These are phyloP conservation scores for Curvularia lunata DNA, from an alignment of 2,329 filamentous ascomycete species.

Conservation along the genomic window DNA sequence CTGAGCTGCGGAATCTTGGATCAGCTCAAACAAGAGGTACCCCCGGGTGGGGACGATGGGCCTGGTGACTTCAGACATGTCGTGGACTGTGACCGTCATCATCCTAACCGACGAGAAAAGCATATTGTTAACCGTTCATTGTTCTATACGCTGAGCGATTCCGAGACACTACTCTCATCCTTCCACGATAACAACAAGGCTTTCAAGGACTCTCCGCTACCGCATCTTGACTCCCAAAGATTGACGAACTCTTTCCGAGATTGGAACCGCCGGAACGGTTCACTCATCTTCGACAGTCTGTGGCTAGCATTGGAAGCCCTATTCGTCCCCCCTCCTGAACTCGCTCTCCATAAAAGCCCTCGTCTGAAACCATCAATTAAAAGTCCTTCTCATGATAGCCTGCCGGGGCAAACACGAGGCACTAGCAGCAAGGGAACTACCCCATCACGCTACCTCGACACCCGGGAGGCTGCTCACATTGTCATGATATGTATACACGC, in stretches of 20 bases:
- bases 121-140: slow-evolving; percentile 43
- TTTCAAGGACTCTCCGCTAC: slow-evolving; percentile 39
- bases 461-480: slow-evolving; percentile 50
- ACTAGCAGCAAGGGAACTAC: background rate
- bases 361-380: slow-evolving; percentile 29
- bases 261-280: slow-evolving; percentile 43
- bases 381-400: slow-evolving; percentile 2
- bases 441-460: slow-evolving; percentile 34
- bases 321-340: slow-evolving; percentile 44
- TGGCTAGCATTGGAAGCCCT: slow-evolving; percentile 42
- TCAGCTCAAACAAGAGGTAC: slow-evolving; percentile 35
- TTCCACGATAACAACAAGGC: slow-evolving; percentile 38
- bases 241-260: slow-evolving; percentile 41
- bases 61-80: slow-evolving; percentile 21
- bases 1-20: slow-evolving; percentile 40
- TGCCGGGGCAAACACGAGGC: background rate
- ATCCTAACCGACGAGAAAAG: slow-evolving; percentile 21
- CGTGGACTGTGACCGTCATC: slow-evolving; percentile 29
- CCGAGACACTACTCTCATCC: slow-evolving; percentile 43
- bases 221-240: slow-evolving; percentile 43
- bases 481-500: slow-evolving; percentile 52
- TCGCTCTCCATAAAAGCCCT: slow-evolving; percentile 36
- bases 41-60: slow-evolving; percentile 21
- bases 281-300: slow-evolving; percentile 48
- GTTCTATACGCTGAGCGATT: slow-evolving; percentile 43